These are phyloP conservation scores for Penicillium crustosum DNA, from an alignment of 2,329 filamentous ascomycete genomes.

Conservation along the genomic window DNA sequence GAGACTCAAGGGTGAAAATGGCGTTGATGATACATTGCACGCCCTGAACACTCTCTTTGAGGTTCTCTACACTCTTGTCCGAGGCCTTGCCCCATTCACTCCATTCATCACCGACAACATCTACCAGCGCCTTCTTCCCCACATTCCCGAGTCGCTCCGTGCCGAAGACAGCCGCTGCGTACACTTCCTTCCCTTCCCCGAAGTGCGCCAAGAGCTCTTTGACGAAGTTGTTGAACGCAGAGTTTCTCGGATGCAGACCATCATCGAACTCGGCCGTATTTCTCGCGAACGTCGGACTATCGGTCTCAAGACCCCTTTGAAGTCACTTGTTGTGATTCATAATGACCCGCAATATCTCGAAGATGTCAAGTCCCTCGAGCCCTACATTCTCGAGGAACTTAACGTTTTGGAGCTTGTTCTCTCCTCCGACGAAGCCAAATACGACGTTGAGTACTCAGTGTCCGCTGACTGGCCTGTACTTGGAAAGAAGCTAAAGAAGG, in stretches of 20 bases:
- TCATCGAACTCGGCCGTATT: constrained; percentile 86
- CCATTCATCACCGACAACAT: constrained; percentile 96
- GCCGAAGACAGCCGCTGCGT: constrained; percentile 78
- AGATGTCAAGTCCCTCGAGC: constrained; percentile 79
- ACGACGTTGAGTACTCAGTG: constrained; percentile 89
- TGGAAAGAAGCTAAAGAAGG: constrained; percentile 97
- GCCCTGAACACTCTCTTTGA: constrained; percentile 94
- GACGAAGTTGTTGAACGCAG: constrained; percentile 81
- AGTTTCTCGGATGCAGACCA: constrained; percentile 87
- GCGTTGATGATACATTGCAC: constrained; percentile 80
- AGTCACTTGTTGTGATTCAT: constrained; percentile 86
- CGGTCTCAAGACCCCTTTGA: constrained; percentile 86
- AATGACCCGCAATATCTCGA: constrained; percentile 78
- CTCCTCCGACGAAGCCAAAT: constrained; percentile 82
- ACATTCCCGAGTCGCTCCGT: constrained; percentile 71
- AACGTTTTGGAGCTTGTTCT: constrained; percentile 85
- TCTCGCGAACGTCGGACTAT: constrained; percentile 82
- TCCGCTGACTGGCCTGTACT: constrained; percentile 90
- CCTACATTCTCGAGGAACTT: constrained; percentile 88
- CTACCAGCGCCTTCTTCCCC: constrained; percentile 76
- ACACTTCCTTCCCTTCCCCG: constrained; percentile 88
- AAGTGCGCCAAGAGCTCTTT: constrained; percentile 84
- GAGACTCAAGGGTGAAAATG: constrained; percentile 85
- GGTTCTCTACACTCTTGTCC: constrained; percentile 83
- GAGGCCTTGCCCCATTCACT: constrained; percentile 88